A percentile compares a stretch with the other conserved stretches of the same genome.
Conservation (phyloP, 164 flowering plant species). For the Stephania yunnanensis region DNA sequence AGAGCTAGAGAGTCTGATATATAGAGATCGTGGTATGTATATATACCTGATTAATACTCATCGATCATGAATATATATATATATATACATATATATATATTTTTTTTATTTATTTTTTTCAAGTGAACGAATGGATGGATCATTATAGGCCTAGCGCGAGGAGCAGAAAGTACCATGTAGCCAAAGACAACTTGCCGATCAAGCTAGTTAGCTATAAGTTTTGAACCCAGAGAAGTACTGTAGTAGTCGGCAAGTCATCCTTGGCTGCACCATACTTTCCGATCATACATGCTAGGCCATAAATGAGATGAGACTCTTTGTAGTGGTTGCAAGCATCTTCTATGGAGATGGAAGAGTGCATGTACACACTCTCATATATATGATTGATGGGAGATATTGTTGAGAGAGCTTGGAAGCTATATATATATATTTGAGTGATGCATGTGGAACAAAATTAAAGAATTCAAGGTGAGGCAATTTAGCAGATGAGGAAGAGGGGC, state of each 20-base stretch:
- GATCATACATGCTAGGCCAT: constrained; percentile 31
- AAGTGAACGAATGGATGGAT: not conserved
- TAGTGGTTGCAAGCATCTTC: not conserved
- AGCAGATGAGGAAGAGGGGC: not conserved
- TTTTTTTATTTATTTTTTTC: too few species aligned
- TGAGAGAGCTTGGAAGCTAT: not conserved
- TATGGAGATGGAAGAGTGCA: too few species aligned
- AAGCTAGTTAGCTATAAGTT: too few species aligned
- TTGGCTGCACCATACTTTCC: constrained; percentile 44
- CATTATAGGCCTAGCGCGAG: constrained; percentile 40
- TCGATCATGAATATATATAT: too few species aligned
- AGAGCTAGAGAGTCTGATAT: too few species aligned
- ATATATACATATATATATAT: too few species aligned
- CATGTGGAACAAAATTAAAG: not conserved
- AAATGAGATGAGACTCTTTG: constrained; percentile 14
- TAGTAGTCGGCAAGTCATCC: constrained; percentile 51
- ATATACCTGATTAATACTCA: too few species aligned
- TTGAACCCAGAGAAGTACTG: not conserved
- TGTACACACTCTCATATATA: too few species aligned
- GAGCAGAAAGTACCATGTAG: constrained; percentile 40
- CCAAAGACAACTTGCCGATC: constrained; percentile 52
- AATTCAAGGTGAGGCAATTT: not conserved
- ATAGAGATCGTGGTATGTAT: too few species aligned
- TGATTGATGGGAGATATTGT: not conserved
- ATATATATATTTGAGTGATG: not conserved